phyloP scores from a whole-genome alignment of 805 yeast genomes.

The Hermanozyma aechmeae region DNA sequence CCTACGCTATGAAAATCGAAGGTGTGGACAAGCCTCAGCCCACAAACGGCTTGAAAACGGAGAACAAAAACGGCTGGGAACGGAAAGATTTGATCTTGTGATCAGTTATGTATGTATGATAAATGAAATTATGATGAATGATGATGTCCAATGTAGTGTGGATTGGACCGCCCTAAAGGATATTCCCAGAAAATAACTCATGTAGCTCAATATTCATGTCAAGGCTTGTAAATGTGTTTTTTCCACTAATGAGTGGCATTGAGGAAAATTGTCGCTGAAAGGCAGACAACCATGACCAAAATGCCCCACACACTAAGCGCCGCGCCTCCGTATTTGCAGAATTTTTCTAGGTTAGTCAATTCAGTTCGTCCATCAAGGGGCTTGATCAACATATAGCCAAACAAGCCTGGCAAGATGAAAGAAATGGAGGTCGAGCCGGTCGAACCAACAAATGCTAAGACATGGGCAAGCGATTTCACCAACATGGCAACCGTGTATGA shows the following conservation, averaged over 20 bases:
- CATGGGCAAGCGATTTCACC: conserved; percentile 56
- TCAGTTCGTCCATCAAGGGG: conserved; percentile 18
- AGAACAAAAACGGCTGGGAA: conserved; percentile 33
- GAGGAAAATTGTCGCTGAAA: conserved; percentile 39
- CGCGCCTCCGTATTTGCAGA: conserved; percentile 31
- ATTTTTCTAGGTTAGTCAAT: conserved; percentile 18
- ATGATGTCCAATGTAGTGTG: too few species aligned
- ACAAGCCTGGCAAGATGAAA: conserved; percentile 69
- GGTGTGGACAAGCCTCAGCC: conserved; percentile 29
- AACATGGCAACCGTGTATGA: conserved; percentile 52
- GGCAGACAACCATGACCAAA: conserved; percentile 44
- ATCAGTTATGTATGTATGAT: background rate
- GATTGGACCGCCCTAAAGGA: too few species aligned
- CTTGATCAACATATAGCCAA: conserved; percentile 53
- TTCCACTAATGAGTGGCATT: conserved; percentile 23
- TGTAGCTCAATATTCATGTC: too few species aligned
- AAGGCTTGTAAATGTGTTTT: too few species aligned
- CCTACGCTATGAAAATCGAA: conserved; percentile 44
- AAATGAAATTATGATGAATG: too few species aligned
- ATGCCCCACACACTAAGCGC: conserved; percentile 44
- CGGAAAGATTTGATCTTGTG: conserved; percentile 19
- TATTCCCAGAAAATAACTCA: too few species aligned
- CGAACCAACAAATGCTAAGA: conserved; percentile 68
- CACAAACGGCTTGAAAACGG: conserved; percentile 20
- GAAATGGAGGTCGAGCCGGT: conserved; percentile 78